Conservation (phyloP, 2,329 filamentous ascomycete species). For the Pseudogymnoascus sp. region DNA sequence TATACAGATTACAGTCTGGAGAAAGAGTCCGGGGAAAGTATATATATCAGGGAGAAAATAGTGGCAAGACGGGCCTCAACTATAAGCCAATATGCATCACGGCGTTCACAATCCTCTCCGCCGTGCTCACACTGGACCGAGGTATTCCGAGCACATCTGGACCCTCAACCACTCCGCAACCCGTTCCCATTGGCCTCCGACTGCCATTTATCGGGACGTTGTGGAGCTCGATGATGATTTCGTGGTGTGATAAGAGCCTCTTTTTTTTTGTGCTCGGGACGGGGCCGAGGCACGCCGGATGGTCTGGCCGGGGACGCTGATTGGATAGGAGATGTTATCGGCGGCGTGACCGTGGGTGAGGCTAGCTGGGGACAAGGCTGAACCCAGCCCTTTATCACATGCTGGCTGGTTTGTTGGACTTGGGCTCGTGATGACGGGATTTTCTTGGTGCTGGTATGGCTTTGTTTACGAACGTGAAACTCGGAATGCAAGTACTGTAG, state of each 20-base stretch:
- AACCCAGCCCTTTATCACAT: neutral
- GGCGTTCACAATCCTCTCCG: constrained; percentile 2
- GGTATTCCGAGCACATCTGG: neutral
- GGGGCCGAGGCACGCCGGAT: neutral
- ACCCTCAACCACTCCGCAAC: neutral
- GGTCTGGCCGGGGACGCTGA: neutral
- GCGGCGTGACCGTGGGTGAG: neutral
- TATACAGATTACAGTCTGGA: constrained; percentile 3
- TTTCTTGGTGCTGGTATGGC: neutral
- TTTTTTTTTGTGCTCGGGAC: constrained; percentile 5
- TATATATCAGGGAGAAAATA: constrained; percentile 1
- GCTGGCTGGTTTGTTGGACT: neutral
- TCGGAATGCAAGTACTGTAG: neutral
- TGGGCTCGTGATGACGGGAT: neutral
- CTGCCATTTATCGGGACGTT: neutral
- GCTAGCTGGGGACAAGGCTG: neutral
- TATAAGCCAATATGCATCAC: constrained; percentile 6
- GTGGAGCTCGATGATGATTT: constrained; percentile 5
- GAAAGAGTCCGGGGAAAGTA: constrained; percentile 1
- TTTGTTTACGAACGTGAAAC: constrained; percentile 3
- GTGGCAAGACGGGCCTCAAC: neutral
- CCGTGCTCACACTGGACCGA: neutral
- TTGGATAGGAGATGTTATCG: neutral
- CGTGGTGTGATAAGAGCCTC: constrained; percentile 6
- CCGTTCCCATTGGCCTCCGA: neutral